A percentile compares a stretch with the other conserved stretches of the same genome.
Evolutionary conservation across 1,284 basidiomycete genomes (phyloP).

Genomic region (Cryptococcus sp.): DNA sequence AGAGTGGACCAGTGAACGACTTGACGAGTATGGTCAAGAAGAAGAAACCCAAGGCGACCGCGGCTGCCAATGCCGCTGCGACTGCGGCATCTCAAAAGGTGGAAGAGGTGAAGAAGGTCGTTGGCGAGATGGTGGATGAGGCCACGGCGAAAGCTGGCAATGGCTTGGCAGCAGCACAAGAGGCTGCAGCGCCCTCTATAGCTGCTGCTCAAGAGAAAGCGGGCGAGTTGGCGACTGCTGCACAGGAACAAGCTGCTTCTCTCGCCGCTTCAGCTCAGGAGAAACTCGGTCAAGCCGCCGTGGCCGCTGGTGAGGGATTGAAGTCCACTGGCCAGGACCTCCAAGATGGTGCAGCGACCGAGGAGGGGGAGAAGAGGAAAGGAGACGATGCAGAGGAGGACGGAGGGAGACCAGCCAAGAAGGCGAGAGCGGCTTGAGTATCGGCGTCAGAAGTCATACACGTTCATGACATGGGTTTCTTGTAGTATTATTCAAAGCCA

Average conservation of each 20-base stretch:
- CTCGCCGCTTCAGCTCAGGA: background rate
- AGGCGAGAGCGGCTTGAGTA: conserved; percentile 61
- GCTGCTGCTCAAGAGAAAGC: conserved; percentile 57
- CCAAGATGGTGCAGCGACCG: conserved; percentile 6
- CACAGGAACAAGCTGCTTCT: background rate
- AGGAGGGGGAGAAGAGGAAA: conserved; percentile 13
- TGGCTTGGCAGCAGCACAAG: background rate
- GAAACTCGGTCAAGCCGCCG: conserved; percentile 7
- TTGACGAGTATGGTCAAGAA: conserved; percentile 79
- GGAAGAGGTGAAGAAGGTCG: conserved; percentile 11
- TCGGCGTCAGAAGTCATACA: too few species aligned
- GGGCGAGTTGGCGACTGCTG: background rate
- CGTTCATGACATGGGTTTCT: too few species aligned
- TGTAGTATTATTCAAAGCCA: too few species aligned
- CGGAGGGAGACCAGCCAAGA: conserved; percentile 60
- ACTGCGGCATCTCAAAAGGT: conserved; percentile 6
- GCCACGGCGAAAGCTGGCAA: conserved; percentile 7
- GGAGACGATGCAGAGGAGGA: conserved; percentile 48
- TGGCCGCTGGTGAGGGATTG: background rate
- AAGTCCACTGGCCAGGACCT: conserved; percentile 3
- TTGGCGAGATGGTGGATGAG: conserved; percentile 8
- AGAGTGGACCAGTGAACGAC: conserved; percentile 66
- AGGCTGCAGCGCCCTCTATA: conserved; percentile 55
- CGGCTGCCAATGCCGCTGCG: conserved; percentile 27
- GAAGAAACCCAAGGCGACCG: conserved; percentile 61